Evolutionary conservation across 2,329 filamentous ascomycete genomes (phyloP).

Genomic region (Annulohypoxylon truncatum): DNA sequence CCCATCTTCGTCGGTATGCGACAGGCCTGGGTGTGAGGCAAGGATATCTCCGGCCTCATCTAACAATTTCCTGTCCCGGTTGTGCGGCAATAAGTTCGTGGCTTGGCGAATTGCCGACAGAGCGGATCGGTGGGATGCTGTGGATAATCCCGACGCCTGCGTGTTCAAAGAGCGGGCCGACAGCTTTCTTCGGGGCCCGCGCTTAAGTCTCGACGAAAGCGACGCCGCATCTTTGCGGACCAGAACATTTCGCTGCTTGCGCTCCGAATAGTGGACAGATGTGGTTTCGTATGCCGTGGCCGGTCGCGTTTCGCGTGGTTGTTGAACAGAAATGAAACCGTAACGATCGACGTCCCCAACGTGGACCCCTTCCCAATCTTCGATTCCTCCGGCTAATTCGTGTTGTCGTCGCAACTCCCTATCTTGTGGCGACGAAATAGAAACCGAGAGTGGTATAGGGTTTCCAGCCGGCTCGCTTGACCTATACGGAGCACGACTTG

Average conservation of each 20-base stretch:
- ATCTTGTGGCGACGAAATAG: slow-evolving; percentile 56
- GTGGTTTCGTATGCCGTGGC: slow-evolving; percentile 57
- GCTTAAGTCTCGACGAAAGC: slow-evolving; percentile 55
- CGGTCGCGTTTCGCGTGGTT: slow-evolving; percentile 55
- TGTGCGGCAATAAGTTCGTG: slow-evolving; percentile 69
- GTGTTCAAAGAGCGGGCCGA: slow-evolving; percentile 70
- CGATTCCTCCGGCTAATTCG: slow-evolving; percentile 68
- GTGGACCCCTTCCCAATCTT: slow-evolving; percentile 75
- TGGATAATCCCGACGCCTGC: slow-evolving; percentile 64
- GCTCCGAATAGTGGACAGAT: slow-evolving; percentile 57
- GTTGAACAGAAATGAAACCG: slow-evolving; percentile 69
- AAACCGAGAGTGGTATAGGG: slow-evolving; percentile 48
- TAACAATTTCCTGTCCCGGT: slow-evolving; percentile 69
- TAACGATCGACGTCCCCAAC: slow-evolving; percentile 73
- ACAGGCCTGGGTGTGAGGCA: slow-evolving; percentile 67
- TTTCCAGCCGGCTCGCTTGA: slow-evolving; percentile 47
- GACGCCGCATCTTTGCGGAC: slow-evolving; percentile 55
- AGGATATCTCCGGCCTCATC: slow-evolving; percentile 77
- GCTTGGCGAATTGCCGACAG: slow-evolving; percentile 68
- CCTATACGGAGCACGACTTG: slow-evolving; percentile 46
- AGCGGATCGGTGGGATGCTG: slow-evolving; percentile 63
- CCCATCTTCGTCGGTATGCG: slow-evolving; percentile 67
- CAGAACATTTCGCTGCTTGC: slow-evolving; percentile 60
- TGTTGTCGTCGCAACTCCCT: slow-evolving; percentile 53
- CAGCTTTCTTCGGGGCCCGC: slow-evolving; percentile 64